These are phyloP conservation scores for Grosmannia huntii DNA, from an alignment of 2,329 filamentous ascomycete species.

Conservation along the genomic window DNA sequence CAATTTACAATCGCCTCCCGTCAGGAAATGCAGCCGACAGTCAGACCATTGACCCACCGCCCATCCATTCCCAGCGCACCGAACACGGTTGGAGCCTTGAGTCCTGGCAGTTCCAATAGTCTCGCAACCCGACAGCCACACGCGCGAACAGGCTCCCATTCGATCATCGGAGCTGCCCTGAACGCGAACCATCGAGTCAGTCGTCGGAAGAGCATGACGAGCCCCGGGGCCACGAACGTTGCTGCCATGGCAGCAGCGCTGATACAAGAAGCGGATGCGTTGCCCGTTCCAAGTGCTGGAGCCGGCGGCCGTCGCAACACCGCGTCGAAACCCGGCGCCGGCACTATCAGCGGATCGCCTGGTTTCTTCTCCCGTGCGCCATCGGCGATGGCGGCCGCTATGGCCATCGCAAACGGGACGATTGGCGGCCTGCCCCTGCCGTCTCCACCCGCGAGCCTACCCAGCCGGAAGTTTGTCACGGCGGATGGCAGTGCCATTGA, in stretches of 20 bases:
- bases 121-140: conserved; percentile 49
- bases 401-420: conserved; percentile 3
- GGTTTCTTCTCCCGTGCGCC: conserved; percentile 1
- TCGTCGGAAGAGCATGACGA: conserved; percentile 86
- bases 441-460: conserved; percentile 56
- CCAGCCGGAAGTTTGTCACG: conserved; percentile 37
- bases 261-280: conserved; percentile 52
- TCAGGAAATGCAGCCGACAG: conserved; percentile 51
- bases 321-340: conserved; percentile 50
- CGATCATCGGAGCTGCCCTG: conserved; percentile 52
- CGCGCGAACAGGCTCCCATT: conserved; percentile 69
- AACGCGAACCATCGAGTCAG: conserved; percentile 77
- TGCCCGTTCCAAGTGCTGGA: conserved; percentile 29
- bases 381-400: conserved; percentile 7
- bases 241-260: conserved; percentile 65
- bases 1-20: background rate
- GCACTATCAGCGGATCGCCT: conserved; percentile 21
- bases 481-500: conserved; percentile 50
- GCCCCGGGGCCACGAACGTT: conserved; percentile 54
- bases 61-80: conserved; percentile 44
- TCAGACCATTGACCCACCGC: conserved; percentile 54
- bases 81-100: conserved; percentile 21
- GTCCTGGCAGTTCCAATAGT: conserved; percentile 40
- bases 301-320: conserved; percentile 50
- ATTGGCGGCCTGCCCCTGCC: conserved; percentile 48